A percentile compares a stretch with the other conserved stretches of the same genome.
phyloP scores from a whole-genome alignment of 179 eudicot genomes.

The Nepenthes alata region DNA sequence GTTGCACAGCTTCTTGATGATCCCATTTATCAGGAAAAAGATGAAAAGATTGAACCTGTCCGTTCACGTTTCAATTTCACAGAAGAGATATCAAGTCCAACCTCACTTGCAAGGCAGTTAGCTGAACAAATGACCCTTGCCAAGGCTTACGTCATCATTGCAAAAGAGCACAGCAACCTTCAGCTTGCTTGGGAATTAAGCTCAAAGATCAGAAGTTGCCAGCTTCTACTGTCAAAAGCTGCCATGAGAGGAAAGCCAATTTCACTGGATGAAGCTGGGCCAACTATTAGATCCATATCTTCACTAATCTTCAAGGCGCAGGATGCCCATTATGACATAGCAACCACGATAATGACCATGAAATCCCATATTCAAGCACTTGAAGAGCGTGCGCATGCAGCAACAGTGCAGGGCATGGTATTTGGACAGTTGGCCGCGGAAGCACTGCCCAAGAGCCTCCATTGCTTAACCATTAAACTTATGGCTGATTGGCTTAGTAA shows the following conservation, averaged over 20 bases:
- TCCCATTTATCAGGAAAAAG: slow-evolving; percentile 33
- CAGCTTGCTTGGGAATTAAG: slow-evolving; percentile 81
- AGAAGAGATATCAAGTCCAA: slow-evolving; percentile 31
- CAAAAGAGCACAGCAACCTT: slow-evolving; percentile 71
- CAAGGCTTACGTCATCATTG: slow-evolving; percentile 67
- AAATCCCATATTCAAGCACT: slow-evolving; percentile 86
- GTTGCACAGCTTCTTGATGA: neutral
- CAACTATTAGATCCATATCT: slow-evolving; percentile 40
- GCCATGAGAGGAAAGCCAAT: slow-evolving; percentile 59
- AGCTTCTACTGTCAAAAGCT: slow-evolving; percentile 62
- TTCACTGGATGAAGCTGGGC: slow-evolving; percentile 48
- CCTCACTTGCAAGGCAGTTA: slow-evolving; percentile 62
- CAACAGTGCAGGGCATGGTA: slow-evolving; percentile 45
- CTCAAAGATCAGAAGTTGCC: slow-evolving; percentile 58
- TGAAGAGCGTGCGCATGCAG: slow-evolving; percentile 68
- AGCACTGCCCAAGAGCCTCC: slow-evolving; percentile 54
- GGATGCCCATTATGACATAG: slow-evolving; percentile 72
- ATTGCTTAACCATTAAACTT: slow-evolving; percentile 48
- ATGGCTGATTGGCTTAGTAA: slow-evolving; percentile 45
- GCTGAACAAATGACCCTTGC: slow-evolving; percentile 73
- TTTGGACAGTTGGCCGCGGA: slow-evolving; percentile 69
- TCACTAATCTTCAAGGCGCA: slow-evolving; percentile 59
- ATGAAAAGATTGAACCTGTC: slow-evolving; percentile 14
- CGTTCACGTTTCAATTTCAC: slow-evolving; percentile 27
- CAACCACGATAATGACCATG: slow-evolving; percentile 75